phyloP scores from a whole-genome alignment of 768 basidiomycete species.

The Russula vinacea region DNA sequence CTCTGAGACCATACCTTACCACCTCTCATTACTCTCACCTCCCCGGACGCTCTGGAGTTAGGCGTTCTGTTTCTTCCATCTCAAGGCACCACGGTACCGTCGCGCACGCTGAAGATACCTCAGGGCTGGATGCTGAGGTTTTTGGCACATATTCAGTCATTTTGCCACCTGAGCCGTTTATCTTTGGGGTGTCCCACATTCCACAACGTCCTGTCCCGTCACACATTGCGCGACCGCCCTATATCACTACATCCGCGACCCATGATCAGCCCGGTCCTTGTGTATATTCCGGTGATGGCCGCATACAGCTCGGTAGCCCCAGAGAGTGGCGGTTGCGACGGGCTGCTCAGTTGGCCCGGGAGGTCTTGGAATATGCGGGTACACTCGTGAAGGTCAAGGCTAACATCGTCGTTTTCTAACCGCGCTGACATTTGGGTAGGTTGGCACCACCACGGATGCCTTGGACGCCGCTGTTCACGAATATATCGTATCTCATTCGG shows the following conservation, averaged over 20 bases:
- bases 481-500: slow-evolving; percentile 60
- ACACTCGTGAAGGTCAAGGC: slow-evolving; percentile 27
- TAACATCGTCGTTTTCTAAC: background rate
- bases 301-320: slow-evolving; percentile 20
- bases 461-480: slow-evolving; percentile 75
- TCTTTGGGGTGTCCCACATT: slow-evolving; percentile 65
- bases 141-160: slow-evolving; percentile 60
- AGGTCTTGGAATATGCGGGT: slow-evolving; percentile 27
- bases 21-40: background rate
- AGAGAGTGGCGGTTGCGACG: slow-evolving; percentile 22
- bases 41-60: background rate
- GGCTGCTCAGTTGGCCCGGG: slow-evolving; percentile 23
- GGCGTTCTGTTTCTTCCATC: background rate
- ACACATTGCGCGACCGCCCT: slow-evolving; percentile 53
- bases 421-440: slow-evolving; percentile 40
- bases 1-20: background rate
- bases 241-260: slow-evolving; percentile 38
- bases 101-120: background rate
- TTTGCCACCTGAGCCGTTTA: slow-evolving; percentile 61
- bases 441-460: slow-evolving; percentile 66
- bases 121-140: background rate
- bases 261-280: background rate
- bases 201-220: slow-evolving; percentile 52
- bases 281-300: slow-evolving; percentile 15
- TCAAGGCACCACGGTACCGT: background rate